Conservation (phyloP, 148 eudicot species). For the Vaccinium corymbosum region DNA sequence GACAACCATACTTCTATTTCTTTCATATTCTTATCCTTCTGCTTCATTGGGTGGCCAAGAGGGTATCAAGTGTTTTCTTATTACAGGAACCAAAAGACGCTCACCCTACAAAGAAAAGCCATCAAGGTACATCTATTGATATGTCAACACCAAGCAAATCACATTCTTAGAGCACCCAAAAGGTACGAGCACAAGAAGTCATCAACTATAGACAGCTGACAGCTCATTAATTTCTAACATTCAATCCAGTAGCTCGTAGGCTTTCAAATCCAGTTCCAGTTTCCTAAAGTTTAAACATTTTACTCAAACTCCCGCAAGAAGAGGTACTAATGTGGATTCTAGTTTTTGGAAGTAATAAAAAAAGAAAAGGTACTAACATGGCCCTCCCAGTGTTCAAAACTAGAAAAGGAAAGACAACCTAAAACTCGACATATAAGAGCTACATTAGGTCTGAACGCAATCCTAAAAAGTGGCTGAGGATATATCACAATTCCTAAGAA, state of each 20-base stretch:
- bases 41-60: not conserved
- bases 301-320: not conserved
- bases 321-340: not conserved
- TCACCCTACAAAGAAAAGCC: not conserved
- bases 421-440: not conserved
- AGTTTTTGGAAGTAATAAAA: not conserved
- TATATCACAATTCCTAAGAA: not conserved
- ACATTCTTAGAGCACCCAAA: not conserved
- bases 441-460: not conserved
- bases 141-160: not conserved
- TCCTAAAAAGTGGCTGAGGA: not conserved
- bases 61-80: not conserved
- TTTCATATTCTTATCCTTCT: not conserved
- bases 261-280: not conserved
- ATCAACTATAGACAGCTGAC: not conserved
- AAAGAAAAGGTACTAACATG: not conserved
- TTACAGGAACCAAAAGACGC: not conserved
- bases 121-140: not conserved
- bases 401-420: not conserved
- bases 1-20: not conserved
- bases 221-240: not conserved
- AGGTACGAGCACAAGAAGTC: not conserved
- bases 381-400: not conserved
- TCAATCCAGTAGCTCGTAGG: not conserved
- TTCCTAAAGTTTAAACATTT: no score